Base-by-base conservation (phyloP, 805 yeast species). In the Blastobotrys muscicola region DNA sequence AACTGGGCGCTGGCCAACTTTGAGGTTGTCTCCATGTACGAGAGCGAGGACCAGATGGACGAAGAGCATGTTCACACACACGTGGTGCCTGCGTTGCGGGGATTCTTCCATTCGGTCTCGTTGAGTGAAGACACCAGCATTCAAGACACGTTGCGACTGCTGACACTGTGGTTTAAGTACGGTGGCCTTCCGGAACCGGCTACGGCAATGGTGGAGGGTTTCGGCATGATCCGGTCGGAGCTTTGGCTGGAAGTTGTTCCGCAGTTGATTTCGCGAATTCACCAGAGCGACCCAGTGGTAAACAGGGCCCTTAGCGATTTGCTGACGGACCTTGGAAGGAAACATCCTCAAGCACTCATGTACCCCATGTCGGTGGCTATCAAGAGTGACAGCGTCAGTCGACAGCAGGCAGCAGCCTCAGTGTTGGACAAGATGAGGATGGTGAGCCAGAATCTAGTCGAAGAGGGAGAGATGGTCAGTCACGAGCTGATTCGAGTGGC, bases 1-100 rank as follows among this genome's bases (percentile, higher is more conserved):
- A 90, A 87, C 58, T 92, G 99, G 99, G 98, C 98, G 0, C 69
- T 94, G 57, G 97, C 97, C 0, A 92, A 94, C 62, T 92, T 89
- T 59, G 97, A 92, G 59, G 97, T 90, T 1, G 82, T 90, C 13
- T 82, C 95, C 0, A 20, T 20, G 26, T 20, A 20, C 26, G 26
- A 20, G 6, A 20, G 26, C 10, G 30, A n/a, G 15, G 38, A 33
- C 9, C 11, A 32, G 14, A n/a, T 8, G 14, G 43, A 40, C 23
- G 65, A 75, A 8, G 48, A 78, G 45, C 67, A 82, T 15, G 80
- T 89, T 15, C 82, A 81, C 45, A 78, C 85, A 36, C 95, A 92
- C 59, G 97, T 94, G 14, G 80, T 89, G 36, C 97, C 98, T 0
- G 97, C 99, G 0, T 85, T 92, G 40, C 82, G 80, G 52, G 98